phyloP scores from a whole-genome alignment of 495 filamentous ascomycete genomes.

The Penicillium goetzii region DNA sequence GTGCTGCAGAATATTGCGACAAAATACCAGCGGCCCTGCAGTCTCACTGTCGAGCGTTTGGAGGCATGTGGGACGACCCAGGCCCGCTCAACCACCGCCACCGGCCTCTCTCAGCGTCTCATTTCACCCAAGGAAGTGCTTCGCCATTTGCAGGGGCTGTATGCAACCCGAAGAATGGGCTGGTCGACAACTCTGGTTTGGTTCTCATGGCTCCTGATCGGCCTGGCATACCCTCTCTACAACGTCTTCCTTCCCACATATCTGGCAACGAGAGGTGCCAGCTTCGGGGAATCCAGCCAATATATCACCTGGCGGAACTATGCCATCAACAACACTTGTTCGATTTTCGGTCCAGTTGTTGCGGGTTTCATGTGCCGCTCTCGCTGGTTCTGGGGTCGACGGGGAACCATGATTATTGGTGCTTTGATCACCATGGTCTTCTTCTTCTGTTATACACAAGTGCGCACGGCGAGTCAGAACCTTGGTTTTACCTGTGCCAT shows the following conservation, averaged over 20 bases:
- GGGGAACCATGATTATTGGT: slow-evolving; percentile 69
- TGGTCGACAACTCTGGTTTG: slow-evolving; percentile 67
- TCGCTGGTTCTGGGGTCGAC: slow-evolving; percentile 57
- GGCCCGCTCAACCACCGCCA: slow-evolving; percentile 29
- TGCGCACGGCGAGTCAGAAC: slow-evolving; percentile 61
- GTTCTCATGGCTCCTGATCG: slow-evolving; percentile 71
- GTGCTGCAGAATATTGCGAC: slow-evolving; percentile 63
- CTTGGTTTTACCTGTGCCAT: slow-evolving; percentile 68
- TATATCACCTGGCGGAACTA: slow-evolving; percentile 75
- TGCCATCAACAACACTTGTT: slow-evolving; percentile 64
- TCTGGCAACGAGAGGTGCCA: slow-evolving; percentile 50
- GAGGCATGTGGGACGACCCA: slow-evolving; percentile 25
- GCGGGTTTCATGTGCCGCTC: slow-evolving; percentile 67
- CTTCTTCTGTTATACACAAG: slow-evolving; percentile 71
- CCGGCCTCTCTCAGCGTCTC: slow-evolving; percentile 27
- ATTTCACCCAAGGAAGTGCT: slow-evolving; percentile 52
- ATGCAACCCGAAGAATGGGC: slow-evolving; percentile 60
- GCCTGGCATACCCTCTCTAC: slow-evolving; percentile 70
- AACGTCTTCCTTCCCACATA: slow-evolving; percentile 67
- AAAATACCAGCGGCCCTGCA: slow-evolving; percentile 65
- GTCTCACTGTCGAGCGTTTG: slow-evolving; percentile 64
- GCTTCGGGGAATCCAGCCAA: slow-evolving; percentile 45
- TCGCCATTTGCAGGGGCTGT: slow-evolving; percentile 66
- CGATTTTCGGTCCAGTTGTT: slow-evolving; percentile 66
- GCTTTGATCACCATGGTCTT: slow-evolving; percentile 65